Conservation (phyloP, 106 monocot species). For the Platanthera zijinensis region DNA sequence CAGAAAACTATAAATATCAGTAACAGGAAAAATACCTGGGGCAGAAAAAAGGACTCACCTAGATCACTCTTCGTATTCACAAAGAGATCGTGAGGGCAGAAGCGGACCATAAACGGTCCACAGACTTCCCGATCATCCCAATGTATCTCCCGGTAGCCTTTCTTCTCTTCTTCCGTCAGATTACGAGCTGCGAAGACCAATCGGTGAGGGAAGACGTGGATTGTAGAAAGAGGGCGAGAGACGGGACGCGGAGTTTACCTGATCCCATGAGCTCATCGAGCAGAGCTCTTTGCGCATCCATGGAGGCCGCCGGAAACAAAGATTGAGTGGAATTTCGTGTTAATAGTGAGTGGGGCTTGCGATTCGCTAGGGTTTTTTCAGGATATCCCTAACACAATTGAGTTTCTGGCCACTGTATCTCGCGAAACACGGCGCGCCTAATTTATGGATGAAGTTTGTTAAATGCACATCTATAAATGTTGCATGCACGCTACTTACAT, state of each 20-base stretch:
- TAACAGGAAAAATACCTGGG: background rate
- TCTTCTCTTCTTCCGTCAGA: conserved; percentile 95
- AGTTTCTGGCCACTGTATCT: background rate
- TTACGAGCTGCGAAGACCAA: conserved; percentile 53
- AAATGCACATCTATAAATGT: too few relatives aligned
- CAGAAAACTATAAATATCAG: conserved; percentile 3
- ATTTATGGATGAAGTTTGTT: too few relatives aligned
- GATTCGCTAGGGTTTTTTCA: background rate
- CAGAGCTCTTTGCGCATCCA: conserved; percentile 84
- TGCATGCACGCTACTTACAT: too few relatives aligned
- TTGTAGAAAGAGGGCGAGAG: background rate
- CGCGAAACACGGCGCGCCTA: background rate
- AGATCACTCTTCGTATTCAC: conserved; percentile 98
- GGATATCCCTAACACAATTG: background rate
- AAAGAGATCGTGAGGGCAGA: conserved; percentile 98
- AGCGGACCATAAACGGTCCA: conserved; percentile 74
- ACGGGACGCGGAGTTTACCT: conserved; percentile 20
- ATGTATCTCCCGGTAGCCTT: conserved; percentile 59
- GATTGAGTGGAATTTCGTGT: background rate
- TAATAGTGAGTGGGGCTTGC: background rate
- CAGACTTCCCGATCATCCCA: conserved; percentile 99
- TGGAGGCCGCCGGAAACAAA: conserved; percentile 13
- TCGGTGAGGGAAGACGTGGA: background rate
- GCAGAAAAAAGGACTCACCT: conserved; percentile 26
- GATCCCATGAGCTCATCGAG: conserved; percentile 90